phyloP scores from a whole-genome alignment of 352 stramenopile genomes.

The Phytophthora fragariae region DNA sequence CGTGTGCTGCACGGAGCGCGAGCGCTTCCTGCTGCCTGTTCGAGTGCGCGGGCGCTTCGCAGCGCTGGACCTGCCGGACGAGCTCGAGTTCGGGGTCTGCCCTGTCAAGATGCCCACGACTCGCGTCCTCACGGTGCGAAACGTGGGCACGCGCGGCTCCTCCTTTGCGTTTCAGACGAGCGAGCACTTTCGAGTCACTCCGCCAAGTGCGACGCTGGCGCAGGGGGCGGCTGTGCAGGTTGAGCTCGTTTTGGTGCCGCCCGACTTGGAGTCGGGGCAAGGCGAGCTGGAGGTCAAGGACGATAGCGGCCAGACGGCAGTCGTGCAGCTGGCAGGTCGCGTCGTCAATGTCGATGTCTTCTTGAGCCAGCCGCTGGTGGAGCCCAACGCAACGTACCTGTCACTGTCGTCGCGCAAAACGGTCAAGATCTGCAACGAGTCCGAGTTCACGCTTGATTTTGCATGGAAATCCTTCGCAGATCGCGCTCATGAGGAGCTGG shows the following conservation, averaged over 20 bases:
- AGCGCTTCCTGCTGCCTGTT: constrained; percentile 95
- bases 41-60: constrained; percentile 83
- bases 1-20: constrained; percentile 94
- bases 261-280: constrained; percentile 45
- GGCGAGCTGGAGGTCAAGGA: constrained; percentile 89
- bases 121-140: constrained; percentile 90
- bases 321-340: constrained; percentile 76
- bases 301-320: constrained; percentile 71
- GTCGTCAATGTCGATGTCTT: constrained; percentile 93
- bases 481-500: constrained; percentile 72
- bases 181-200: constrained; percentile 68
- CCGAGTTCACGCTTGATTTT: constrained; percentile 92
- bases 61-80: constrained; percentile 91
- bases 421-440: constrained; percentile 94
- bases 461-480: constrained; percentile 92
- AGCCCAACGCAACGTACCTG: constrained; percentile 92
- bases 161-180: constrained; percentile 81
- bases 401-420: constrained; percentile 90
- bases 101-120: constrained; percentile 86
- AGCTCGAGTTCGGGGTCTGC: constrained; percentile 87
- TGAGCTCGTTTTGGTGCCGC: constrained; percentile 68
- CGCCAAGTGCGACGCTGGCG: constrained; percentile 68
- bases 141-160: constrained; percentile 84
- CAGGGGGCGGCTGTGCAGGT: constrained; percentile 81
- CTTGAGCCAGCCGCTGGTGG: constrained; percentile 84